Base-by-base conservation (phyloP, 176 grass and related monocot genomes). In the Oryza nivara region DNA sequence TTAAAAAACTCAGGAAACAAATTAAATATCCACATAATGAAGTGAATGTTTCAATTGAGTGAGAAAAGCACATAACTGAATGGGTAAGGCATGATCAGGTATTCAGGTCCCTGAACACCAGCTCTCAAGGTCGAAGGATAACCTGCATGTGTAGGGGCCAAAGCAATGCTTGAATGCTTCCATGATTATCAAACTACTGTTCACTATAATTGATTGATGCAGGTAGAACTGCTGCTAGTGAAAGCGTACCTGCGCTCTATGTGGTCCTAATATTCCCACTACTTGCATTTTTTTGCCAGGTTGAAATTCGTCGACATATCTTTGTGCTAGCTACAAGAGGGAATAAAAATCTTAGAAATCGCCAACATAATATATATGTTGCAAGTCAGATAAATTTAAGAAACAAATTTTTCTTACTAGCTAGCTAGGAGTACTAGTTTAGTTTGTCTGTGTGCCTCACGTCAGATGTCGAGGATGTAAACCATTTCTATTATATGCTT, bases 211-310 rank as follows among this genome's bases (percentile, higher is more conserved):
- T 77, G 68, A 86, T 73, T 90, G 88, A 90, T 78, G 73, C 82
- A 83, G 74, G 79, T 67, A 49, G 54, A 82, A 84, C 83, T 82
- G 78, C 88, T 82, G 22, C 67, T 90, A 78, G 83, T 78, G 73
- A 86, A 86, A 90, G 83, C 47, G 67, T 58, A 19, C 65, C 9
- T 67, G 58, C 13, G 15, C 58, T 63, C n/a, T 71, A 40, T 82
- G 83, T 82, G 72, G 83, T 89, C 78, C 83, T 75, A 67, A 86
- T 77, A 77, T 86, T 90, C 45, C 83, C 73, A 82, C 82, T 32
- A 83, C 70, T 49, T 41, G 49, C 51, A 65, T 71, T 74, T 71
- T 71, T 14, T 70, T 19, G 46, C 35, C 26, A 51, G 26, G 25
- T n/a, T 58, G 81, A 77, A 64, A 82, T 38, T 61, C 63, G 25